Evolutionary conservation across 257 asterid species (phyloP).

Genomic region (Forsythia viridissima): DNA sequence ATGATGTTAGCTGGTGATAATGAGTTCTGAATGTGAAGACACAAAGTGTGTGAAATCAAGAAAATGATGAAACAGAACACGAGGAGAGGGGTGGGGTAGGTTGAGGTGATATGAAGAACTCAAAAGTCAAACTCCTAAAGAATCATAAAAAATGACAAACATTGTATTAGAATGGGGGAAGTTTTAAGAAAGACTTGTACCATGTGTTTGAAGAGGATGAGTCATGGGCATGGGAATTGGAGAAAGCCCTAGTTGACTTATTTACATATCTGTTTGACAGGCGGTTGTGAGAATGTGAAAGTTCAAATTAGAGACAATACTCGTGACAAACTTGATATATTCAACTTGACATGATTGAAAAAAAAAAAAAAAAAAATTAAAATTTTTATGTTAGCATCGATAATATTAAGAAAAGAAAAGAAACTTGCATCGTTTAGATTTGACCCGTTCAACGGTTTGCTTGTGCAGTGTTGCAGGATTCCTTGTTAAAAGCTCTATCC

Average conservation of each 20-base stretch:
- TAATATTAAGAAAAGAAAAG: too few relatives aligned
- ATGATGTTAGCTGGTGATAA: slow-evolving; percentile 22
- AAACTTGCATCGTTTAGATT: not conserved
- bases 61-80: not conserved
- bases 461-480: not conserved
- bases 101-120: slow-evolving; percentile 23
- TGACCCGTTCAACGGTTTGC: not conserved
- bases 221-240: slow-evolving; percentile 43
- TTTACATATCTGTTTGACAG: slow-evolving; percentile 21
- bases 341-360: too few relatives aligned
- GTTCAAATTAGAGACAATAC: not conserved
- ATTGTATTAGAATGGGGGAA: slow-evolving; percentile 27
- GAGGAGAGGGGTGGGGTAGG: not conserved
- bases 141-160: slow-evolving; percentile 9
- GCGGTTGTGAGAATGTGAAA: slow-evolving; percentile 2
- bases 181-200: slow-evolving; percentile 35
- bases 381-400: too few relatives aligned
- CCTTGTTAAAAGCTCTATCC: not conserved
- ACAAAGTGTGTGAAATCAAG: slow-evolving; percentile 13
- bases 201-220: slow-evolving; percentile 51
- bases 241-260: slow-evolving; percentile 42
- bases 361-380: too few relatives aligned
- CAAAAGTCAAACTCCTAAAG: slow-evolving; percentile 33
- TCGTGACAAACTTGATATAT: not conserved
- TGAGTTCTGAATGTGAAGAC: not conserved